Evolutionary conservation across 306 rosid species (phyloP).

Genomic region (Phaseolus lunatus): DNA sequence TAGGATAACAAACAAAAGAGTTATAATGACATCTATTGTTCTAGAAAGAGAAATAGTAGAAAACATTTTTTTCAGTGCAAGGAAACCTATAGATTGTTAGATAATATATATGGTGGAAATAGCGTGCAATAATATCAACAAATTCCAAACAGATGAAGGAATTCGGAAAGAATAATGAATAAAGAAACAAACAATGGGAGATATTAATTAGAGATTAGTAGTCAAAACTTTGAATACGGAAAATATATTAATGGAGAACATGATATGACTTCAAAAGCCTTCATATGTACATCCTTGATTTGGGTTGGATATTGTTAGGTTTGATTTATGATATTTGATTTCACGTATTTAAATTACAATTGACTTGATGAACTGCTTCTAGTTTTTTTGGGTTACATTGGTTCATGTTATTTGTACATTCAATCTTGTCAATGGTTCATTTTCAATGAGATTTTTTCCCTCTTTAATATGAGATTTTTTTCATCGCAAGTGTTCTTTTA

Average conservation of each 20-base stretch:
- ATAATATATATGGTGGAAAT: neutral
- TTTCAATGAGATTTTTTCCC: too few species aligned
- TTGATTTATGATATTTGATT: neutral
- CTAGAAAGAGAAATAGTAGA: neutral
- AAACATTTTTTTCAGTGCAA: neutral
- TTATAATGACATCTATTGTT: neutral
- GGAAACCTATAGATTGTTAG: neutral
- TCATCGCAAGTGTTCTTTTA: too few species aligned
- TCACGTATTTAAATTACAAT: neutral
- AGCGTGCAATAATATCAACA: neutral
- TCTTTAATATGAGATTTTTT: neutral
- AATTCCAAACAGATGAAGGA: neutral
- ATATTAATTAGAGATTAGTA: neutral
- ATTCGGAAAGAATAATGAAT: neutral
- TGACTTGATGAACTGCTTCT: neutral
- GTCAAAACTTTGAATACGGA: neutral
- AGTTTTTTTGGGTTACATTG: neutral
- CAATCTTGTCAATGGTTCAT: neutral
- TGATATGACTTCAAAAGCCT: neutral
- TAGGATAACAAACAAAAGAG: neutral
- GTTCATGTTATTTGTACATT: neutral
- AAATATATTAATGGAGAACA: neutral
- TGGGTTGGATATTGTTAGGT: neutral
- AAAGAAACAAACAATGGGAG: neutral
- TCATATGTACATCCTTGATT: neutral